phyloP scores from a whole-genome alignment of 352 stramenopile species.

The Phytophthora meadii region DNA sequence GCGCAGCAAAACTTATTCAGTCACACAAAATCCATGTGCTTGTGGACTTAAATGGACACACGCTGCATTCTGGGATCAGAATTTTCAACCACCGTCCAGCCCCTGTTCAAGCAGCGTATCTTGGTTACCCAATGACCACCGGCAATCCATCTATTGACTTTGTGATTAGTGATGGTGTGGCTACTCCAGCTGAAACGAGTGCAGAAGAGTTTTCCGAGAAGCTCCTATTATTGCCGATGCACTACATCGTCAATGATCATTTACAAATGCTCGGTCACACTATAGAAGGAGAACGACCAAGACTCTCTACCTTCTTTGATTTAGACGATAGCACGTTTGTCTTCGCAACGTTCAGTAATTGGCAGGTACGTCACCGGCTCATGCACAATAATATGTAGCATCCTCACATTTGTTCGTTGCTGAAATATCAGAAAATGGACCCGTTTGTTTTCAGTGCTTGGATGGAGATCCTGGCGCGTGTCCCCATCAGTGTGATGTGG shows the following conservation, averaged over 20 bases:
- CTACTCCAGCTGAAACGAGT: constrained; percentile 52
- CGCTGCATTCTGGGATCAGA: constrained; percentile 70
- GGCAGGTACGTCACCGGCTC: constrained; percentile 46
- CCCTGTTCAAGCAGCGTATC: constrained; percentile 74
- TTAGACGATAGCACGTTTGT: constrained; percentile 44
- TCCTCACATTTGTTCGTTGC: neutral
- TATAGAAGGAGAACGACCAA: constrained; percentile 38
- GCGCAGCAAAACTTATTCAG: constrained; percentile 61
- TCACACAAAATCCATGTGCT: constrained; percentile 73
- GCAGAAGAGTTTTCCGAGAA: constrained; percentile 70
- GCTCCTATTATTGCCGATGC: constrained; percentile 67
- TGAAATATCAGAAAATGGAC: constrained; percentile 73
- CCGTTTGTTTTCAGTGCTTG: constrained; percentile 72
- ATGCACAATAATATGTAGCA: no score
- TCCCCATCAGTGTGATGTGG: constrained; percentile 78
- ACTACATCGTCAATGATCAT: constrained; percentile 89
- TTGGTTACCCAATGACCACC: constrained; percentile 83
- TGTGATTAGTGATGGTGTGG: constrained; percentile 67
- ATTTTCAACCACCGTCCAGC: constrained; percentile 72
- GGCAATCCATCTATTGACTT: constrained; percentile 68
- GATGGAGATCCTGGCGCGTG: constrained; percentile 78
- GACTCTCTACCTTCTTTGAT: constrained; percentile 15
- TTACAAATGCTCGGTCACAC: constrained; percentile 77
- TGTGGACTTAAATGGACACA: constrained; percentile 88
- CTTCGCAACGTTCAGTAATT: constrained; percentile 89